Evolutionary conservation across 495 filamentous ascomycete genomes (phyloP).

Genomic region (Penicillium chermesinum): DNA sequence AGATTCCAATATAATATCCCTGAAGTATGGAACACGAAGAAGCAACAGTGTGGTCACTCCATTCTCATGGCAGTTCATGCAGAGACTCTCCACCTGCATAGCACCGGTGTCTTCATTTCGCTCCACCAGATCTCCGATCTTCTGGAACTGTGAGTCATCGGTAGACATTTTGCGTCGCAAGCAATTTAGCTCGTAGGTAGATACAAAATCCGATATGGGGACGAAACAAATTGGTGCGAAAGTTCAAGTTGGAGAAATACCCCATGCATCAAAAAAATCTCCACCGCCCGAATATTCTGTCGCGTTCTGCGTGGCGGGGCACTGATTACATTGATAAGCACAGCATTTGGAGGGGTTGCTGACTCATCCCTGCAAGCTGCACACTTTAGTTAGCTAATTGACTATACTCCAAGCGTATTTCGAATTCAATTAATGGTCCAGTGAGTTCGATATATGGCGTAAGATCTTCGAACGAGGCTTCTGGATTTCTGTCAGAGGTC

Average conservation of each 20-base stretch:
- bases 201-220: neutral
- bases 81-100: constrained; percentile 58
- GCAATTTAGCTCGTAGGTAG: too few species aligned
- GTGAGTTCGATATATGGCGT: too few species aligned
- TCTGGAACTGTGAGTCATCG: constrained; percentile 38
- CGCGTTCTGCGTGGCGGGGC: constrained; percentile 4
- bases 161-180: constrained; percentile 24
- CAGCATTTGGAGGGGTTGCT: neutral
- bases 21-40: constrained; percentile 90
- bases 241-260: neutral
- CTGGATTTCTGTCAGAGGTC: too few species aligned
- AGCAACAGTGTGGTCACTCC: constrained; percentile 81
- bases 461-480: too few species aligned
- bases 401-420: too few species aligned
- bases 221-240: neutral
- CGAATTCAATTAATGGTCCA: too few species aligned
- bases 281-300: constrained; percentile 2
- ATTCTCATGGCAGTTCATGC: constrained; percentile 85
- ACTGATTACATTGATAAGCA: constrained; percentile 3
- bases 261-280: constrained; percentile 6
- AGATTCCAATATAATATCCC: constrained; percentile 93
- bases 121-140: constrained; percentile 41
- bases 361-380: constrained; percentile 1
- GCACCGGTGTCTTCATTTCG: constrained; percentile 42
- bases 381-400: too few species aligned